Percentiles rank a stretch among this genome's conserved stretches.
phyloP scores from a whole-genome alignment of 106 monocot genomes.

The Xerophyta viscosa region DNA sequence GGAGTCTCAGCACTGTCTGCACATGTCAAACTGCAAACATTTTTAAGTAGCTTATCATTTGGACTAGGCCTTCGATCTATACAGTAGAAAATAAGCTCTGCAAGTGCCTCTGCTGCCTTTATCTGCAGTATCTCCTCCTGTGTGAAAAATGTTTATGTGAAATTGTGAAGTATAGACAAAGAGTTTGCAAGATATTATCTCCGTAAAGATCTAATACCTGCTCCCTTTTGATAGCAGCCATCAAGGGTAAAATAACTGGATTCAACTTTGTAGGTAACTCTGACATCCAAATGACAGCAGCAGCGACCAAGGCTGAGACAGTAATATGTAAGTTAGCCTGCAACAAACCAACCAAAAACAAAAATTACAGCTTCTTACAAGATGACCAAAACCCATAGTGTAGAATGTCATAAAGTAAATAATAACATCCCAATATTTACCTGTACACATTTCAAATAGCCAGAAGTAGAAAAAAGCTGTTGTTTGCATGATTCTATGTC shows the following conservation, averaged over 20 bases:
- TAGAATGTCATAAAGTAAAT: background rate
- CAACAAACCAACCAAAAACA: slow-evolving; percentile 7
- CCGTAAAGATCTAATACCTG: too few species aligned
- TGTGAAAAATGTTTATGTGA: too few species aligned
- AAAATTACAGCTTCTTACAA: background rate
- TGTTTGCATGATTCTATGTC: slow-evolving; percentile 68
- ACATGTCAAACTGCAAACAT: slow-evolving; percentile 74
- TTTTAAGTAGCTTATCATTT: slow-evolving; percentile 90
- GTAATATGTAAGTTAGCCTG: slow-evolving; percentile 95
- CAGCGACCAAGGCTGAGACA: slow-evolving; percentile 75
- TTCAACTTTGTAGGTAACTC: slow-evolving; percentile 78
- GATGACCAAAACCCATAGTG: too few species aligned
- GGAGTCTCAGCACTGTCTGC: slow-evolving; percentile 79
- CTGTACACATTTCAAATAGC: slow-evolving; percentile 96
- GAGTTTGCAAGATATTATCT: too few species aligned
- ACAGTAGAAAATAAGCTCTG: slow-evolving; percentile 76
- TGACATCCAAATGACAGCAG: slow-evolving; percentile 87
- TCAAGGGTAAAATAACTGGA: slow-evolving; percentile 93
- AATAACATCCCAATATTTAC: slow-evolving; percentile 11
- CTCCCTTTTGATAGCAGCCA: slow-evolving; percentile 94
- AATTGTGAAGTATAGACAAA: too few species aligned
- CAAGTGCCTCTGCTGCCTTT: slow-evolving; percentile 84
- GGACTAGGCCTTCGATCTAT: slow-evolving; percentile 86
- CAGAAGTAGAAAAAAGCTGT: slow-evolving; percentile 66
- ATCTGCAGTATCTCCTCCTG: slow-evolving; percentile 94